phyloP scores from a whole-genome alignment of 2,329 filamentous ascomycete species.

The Aaosphaeria pasadenensis region DNA sequence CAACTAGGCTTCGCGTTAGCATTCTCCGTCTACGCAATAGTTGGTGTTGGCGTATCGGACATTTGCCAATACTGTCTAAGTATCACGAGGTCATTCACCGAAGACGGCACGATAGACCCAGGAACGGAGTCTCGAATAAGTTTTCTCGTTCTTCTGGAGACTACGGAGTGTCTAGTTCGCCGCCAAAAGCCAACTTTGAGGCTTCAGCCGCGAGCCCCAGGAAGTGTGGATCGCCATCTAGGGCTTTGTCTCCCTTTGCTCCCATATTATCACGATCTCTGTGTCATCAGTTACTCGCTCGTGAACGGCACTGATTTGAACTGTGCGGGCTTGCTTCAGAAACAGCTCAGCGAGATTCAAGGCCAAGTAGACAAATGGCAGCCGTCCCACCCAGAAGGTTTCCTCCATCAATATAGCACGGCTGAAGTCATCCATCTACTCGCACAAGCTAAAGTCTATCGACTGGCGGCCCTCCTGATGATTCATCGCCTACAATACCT shows the following conservation, averaged over 20 bases:
- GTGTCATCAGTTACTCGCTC: constrained; percentile 4
- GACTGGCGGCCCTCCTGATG: constrained; percentile 4
- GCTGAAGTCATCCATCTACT: constrained; percentile 5
- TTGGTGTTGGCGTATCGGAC: constrained; percentile 4
- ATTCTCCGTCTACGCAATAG: constrained; percentile 2
- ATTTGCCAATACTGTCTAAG: constrained; percentile 9
- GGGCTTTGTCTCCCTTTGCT: constrained; percentile 4
- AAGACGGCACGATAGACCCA: neutral
- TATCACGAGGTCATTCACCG: constrained; percentile 3
- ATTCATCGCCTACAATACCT: constrained; percentile 4
- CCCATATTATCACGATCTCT: constrained; percentile 5
- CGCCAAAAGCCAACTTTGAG: constrained; percentile 6
- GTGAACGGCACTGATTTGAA: neutral
- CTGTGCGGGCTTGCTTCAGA: neutral
- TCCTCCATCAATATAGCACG: constrained; percentile 1
- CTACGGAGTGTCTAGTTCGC: constrained; percentile 7
- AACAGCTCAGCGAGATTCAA: neutral
- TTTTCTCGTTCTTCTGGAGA: constrained; percentile 6
- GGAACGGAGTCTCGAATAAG: constrained; percentile 1
- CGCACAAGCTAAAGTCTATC: constrained; percentile 6
- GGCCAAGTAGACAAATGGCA: constrained; percentile 2
- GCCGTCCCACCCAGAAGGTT: constrained; percentile 1
- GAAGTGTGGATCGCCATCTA: constrained; percentile 4
- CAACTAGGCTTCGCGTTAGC: constrained; percentile 4
- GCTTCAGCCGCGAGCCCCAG: neutral